phyloP scores from a whole-genome alignment of 2,329 filamentous ascomycete genomes.

The Fusarium odoratissimum region DNA sequence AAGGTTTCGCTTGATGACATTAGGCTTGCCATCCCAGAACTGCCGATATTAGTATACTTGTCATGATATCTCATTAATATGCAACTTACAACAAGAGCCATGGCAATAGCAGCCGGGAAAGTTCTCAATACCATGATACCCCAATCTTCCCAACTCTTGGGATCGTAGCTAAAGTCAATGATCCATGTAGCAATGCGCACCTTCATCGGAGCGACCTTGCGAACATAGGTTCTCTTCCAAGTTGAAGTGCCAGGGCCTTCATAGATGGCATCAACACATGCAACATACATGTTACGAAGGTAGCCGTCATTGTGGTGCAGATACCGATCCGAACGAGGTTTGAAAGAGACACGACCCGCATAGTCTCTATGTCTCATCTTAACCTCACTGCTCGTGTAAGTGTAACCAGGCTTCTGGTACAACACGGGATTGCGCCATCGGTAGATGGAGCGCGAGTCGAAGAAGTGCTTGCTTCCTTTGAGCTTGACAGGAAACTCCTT shows the following conservation, averaged over 20 bases:
- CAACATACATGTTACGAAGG: conserved; percentile 44
- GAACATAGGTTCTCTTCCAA: conserved; percentile 45
- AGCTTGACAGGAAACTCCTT: conserved; percentile 44
- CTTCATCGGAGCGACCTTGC: conserved; percentile 42
- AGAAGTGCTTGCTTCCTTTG: conserved; percentile 41
- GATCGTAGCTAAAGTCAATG: conserved; percentile 44
- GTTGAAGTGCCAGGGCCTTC: conserved; percentile 42
- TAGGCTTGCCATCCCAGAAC: conserved; percentile 43
- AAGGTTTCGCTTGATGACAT: conserved; percentile 21
- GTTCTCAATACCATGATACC: conserved; percentile 41
- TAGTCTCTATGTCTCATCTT: conserved; percentile 40
- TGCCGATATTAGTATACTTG: not conserved
- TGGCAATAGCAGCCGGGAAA: conserved; percentile 41
- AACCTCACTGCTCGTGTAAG: conserved; percentile 25
- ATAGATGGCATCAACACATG: conserved; percentile 43
- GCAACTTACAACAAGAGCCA: conserved; percentile 39
- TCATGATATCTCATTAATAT: rapidly evolving
- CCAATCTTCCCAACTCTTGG: conserved; percentile 43
- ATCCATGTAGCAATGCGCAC: conserved; percentile 45
- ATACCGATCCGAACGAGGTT: conserved; percentile 42
- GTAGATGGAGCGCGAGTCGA: conserved; percentile 33
- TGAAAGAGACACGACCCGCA: conserved; percentile 38
- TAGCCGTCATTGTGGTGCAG: conserved; percentile 43
- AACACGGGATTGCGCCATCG: conserved; percentile 40
- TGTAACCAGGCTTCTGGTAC: conserved; percentile 41